phyloP scores from a whole-genome alignment of 805 yeast species.

The Wickerhamiella shivajii region DNA sequence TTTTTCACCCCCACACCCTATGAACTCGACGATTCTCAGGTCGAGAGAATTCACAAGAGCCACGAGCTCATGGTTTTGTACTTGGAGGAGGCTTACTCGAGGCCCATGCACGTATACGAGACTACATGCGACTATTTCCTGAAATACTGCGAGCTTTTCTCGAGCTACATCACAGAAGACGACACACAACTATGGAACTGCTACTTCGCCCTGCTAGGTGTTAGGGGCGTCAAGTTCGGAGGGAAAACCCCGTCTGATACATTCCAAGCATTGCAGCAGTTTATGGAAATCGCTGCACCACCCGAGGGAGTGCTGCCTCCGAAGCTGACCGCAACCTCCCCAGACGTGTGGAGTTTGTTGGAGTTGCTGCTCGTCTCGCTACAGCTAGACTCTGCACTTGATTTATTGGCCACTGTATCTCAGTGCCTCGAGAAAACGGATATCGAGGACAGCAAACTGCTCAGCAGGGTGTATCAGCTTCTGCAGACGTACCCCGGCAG shows the following conservation, averaged over 20 bases:
- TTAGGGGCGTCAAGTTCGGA: no score
- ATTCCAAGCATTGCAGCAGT: no score
- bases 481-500: conserved; percentile 11
- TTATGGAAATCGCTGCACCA: no score
- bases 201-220: no score
- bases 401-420: not conserved
- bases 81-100: no score
- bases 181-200: no score
- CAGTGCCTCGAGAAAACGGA: not conserved
- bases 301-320: not conserved
- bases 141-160: no score
- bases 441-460: not conserved
- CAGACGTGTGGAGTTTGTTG: not conserved
- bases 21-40: not conserved
- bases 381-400: not conserved
- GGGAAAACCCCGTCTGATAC: no score
- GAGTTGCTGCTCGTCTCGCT: not conserved
- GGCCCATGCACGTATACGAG: no score
- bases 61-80: conserved; percentile 14
- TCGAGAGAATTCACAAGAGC: conserved; percentile 8
- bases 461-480: not conserved
- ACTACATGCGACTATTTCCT: no score
- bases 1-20: conserved; percentile 7
- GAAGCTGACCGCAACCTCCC: not conserved
- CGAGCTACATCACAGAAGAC: no score